Base-by-base conservation (phyloP, 805 yeast genomes). In the Candida morakotiae region DNA sequence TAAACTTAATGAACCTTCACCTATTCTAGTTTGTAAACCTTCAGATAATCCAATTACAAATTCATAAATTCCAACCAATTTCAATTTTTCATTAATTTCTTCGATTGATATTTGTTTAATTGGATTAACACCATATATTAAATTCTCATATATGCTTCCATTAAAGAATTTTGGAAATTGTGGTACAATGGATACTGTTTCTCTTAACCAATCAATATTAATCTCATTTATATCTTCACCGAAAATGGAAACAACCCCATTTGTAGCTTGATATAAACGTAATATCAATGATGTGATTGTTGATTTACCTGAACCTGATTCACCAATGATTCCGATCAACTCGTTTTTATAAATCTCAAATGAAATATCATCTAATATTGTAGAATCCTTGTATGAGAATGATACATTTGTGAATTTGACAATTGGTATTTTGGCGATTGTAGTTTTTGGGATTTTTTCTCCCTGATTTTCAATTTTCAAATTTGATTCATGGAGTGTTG, bases 261-360 rank as follows among this genome's bases (percentile, higher is more conserved):
- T 10, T 13, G 19, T 5, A 2, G 69, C 60, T 1, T 54, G 55
- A 42, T 77, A 77, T 1, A 89, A 56, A 34, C 82, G 64, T 1
- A 79, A 57, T 0, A 89, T 44, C 9, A 89, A 47, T 1, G 71
- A 64, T 0, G 78, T 59, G 1, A 91, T 43, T 0, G 98, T 87
- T 0, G 96, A 83, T 57, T 93, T 93, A 0, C 99, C 99, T 10
- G 83, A 73, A 0, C 99, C 99, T 2, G 97, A 86, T 24, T 75
- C 78, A 0, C 98, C 99, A 3, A 81, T 76, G 1, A 93, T 57
- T 0, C 86, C 93, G 15, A 83, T 64, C 0, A 75, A 64, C 39
- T 77, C 75, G 14, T 76, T 74, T 9, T 60, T 48, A 0, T 49
- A 20, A 2, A 89, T 53, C 0, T 41, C 29, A 22, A 83, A 60